Base-by-base conservation (phyloP, 495 filamentous ascomycete genomes). In the Tuber umbilicatum region DNA sequence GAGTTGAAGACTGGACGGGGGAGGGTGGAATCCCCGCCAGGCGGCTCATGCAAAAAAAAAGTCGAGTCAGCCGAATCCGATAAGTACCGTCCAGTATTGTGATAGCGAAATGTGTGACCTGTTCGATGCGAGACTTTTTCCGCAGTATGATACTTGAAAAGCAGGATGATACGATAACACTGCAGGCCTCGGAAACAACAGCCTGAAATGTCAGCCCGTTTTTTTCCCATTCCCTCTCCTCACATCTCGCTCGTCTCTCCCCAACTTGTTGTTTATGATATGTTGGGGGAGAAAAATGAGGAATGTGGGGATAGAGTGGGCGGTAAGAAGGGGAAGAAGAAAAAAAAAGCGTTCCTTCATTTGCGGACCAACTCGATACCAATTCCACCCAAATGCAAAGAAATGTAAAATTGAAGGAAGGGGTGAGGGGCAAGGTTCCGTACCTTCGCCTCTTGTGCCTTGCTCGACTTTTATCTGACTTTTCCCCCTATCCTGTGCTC, bases 201-300 rank as follows among this genome's bases (percentile, higher is more conserved):
- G 75, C 42, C 77, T 78, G 76, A 70, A 69, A 40, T 72, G 72
- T 79, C 72, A 79, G 75, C 72, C 72, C 50, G 70, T 68, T 76
- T 70, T 78, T 74, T 31, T 14, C 55, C 27, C 17, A 6, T 31
- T 35, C 27, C 35, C 0, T 31, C 55, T 35, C 55, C 55, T 35
- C 55, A 35, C 55, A 31, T 35, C 31, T 35, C 35, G 35, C 55
- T 64, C 55, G 12, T 64, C 27, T 31, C 55, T 64, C 55, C 16
- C 16, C 27, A 35, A 35, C 27, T 64, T 35, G 27, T 64, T 64
- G 27, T 31, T 35, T 64, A 27, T 64, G 55, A 70, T 72, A 70
- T 79, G 71, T 47, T 40, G 55, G 76, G 39, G 70, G 39, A 37
- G 50, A 43, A 43, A 41, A 70, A 38, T 71, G 68, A 35, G 21